Evolutionary conservation across 2,329 filamentous ascomycete genomes (phyloP), one percentile per base, ranked within the genome.

Genomic region (Sclerotinia glacialis): DNA sequence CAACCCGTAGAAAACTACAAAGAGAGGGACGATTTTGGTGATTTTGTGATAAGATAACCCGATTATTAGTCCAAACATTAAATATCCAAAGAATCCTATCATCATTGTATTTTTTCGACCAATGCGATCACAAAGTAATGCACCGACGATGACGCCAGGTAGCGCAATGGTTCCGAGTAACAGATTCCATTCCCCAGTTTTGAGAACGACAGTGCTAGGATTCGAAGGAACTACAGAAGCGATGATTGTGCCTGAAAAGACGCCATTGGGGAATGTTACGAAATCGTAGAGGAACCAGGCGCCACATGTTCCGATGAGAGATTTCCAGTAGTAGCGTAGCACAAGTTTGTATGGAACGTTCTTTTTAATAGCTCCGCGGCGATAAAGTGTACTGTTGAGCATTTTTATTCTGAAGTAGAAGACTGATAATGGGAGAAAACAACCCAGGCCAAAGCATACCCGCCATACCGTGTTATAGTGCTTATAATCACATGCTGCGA

Each of bases 381-480:
- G 79, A 69, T 82, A 83, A 14, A 82, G 81, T 72, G 77, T 81
- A 58, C 77, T 85, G 75, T 80, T 85, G 58, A 83, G 75, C 78
- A 82, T 82, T 69, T 78, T 82, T 50, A 86, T 74, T 18, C 84
- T 82, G 68, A 86, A 84, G 73, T 85, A 85, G 67, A 86, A 83
- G 52, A 86, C 79, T 2, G 80, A 80, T 11, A 86, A 74, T 0
- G 84, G 84, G 21, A 83, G 76, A 52, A 82, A 70, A 47, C 80
- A 79, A 28, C 81, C 81, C 53, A 83, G 80, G 7, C 79, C 81
- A 65, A 83, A 82, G 70, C 81, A 82, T 2, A 82, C 79, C 5
- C 81, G 77, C 81, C 81, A 83, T 9, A 82, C 77, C 1, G 79
- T 81, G 55, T 73, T 77, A 72, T 77, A 77, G 67, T 74, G 77